These are phyloP conservation scores for Cercophora samala DNA, from an alignment of 495 filamentous ascomycete genomes.

Conservation along the genomic window DNA sequence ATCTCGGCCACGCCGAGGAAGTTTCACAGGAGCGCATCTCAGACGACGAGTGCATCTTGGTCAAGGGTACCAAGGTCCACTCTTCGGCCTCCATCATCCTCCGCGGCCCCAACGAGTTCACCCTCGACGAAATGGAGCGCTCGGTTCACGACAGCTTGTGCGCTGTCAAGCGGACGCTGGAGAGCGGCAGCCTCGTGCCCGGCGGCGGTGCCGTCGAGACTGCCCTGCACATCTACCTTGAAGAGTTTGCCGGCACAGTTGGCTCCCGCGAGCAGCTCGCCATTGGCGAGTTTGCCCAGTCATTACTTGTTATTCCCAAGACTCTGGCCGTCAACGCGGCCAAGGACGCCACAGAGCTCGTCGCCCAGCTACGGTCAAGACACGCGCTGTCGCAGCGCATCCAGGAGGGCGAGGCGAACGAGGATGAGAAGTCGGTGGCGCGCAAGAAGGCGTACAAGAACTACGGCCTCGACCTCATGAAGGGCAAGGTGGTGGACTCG, in stretches of 20 bases:
- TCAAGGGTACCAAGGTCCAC: slow-evolving; percentile 93
- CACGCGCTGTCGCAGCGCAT: slow-evolving; percentile 93
- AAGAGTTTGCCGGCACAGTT: slow-evolving; percentile 98
- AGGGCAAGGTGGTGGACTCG: slow-evolving; percentile 87
- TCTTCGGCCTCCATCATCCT: slow-evolving; percentile 95
- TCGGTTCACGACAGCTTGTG: slow-evolving; percentile 96
- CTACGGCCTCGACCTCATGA: slow-evolving; percentile 88
- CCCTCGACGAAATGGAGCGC: slow-evolving; percentile 98
- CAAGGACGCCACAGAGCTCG: slow-evolving; percentile 90
- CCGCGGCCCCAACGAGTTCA: slow-evolving; percentile 92
- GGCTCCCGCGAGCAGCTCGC: slow-evolving; percentile 96
- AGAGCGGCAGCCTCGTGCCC: slow-evolving; percentile 94
- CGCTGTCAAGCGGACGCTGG: slow-evolving; percentile 93
- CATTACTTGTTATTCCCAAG: slow-evolving; percentile 92
- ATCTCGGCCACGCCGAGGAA: slow-evolving; percentile 88
- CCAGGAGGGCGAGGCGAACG: slow-evolving; percentile 73
- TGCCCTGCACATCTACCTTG: slow-evolving; percentile 97
- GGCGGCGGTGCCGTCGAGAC: slow-evolving; percentile 97
- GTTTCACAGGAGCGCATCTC: slow-evolving; percentile 96
- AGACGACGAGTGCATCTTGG: slow-evolving; percentile 96
- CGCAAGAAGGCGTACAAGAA: slow-evolving; percentile 97
- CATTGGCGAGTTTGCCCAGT: slow-evolving; percentile 94
- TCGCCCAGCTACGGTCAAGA: slow-evolving; percentile 89
- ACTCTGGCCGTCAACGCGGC: slow-evolving; percentile 96
- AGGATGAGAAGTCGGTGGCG: slow-evolving; percentile 81